A percentile compares a stretch with the other conserved stretches of the same genome.
Conservation (phyloP, 2,329 filamentous ascomycete genomes). For the Aureobasidium melanogenum region DNA sequence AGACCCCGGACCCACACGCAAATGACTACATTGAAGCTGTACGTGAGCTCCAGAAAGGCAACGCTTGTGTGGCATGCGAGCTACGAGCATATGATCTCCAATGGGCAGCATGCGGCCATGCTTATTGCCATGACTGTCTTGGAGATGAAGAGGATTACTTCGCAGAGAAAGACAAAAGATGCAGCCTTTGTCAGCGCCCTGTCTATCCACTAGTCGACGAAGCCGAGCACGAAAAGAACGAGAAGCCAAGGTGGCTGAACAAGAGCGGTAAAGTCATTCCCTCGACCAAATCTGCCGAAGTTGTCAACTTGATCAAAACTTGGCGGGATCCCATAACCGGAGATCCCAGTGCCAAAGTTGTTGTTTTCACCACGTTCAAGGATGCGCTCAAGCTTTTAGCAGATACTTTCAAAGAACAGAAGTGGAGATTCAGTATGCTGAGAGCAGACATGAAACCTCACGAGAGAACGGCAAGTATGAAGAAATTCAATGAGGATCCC, state of each 20-base stretch:
- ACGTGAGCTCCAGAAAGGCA: background rate
- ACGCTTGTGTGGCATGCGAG: background rate
- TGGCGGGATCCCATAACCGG: background rate
- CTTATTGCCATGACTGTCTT: background rate
- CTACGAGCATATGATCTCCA: background rate
- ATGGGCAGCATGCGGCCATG: background rate
- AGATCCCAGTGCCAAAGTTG: background rate
- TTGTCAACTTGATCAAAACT: background rate
- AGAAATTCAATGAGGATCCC: background rate
- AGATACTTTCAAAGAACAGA: background rate
- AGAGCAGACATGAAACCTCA: background rate
- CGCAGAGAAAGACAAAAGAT: background rate
- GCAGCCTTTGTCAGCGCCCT: background rate
- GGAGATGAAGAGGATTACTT: no score
- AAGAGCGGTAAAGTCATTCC: background rate
- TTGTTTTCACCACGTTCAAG: background rate
- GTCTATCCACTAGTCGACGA: background rate
- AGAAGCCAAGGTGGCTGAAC: background rate
- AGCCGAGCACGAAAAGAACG: background rate
- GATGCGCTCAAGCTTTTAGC: background rate
- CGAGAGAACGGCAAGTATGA: background rate
- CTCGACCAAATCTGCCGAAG: background rate
- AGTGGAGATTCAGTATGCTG: background rate
- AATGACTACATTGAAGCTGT: background rate
- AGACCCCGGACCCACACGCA: background rate